A percentile compares a stretch with the other conserved stretches of the same genome.
Conservation (phyloP, 768 basidiomycete genomes). For the Russula brevipes region DNA sequence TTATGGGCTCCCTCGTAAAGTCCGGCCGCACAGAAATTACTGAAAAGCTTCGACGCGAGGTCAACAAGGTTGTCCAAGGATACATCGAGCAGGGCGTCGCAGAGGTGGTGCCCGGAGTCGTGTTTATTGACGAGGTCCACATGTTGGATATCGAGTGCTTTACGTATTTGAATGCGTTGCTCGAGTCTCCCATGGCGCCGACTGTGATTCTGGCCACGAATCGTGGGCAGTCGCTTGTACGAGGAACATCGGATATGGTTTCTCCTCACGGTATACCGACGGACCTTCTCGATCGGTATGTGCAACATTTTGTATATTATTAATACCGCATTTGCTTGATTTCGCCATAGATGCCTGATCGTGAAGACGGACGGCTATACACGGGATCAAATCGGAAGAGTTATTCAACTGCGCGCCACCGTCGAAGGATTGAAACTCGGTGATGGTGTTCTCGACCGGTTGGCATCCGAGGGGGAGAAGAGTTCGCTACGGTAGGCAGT, state of each 20-base stretch:
- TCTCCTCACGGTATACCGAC: slow-evolving; percentile 92
- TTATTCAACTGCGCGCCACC: slow-evolving; percentile 79
- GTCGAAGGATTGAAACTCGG: slow-evolving; percentile 81
- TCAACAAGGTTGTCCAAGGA: slow-evolving; percentile 94
- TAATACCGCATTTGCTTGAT: not conserved
- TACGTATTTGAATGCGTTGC: slow-evolving; percentile 92
- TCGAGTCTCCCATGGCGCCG: slow-evolving; percentile 95
- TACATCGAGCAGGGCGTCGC: slow-evolving; percentile 99
- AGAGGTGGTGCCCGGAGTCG: slow-evolving; percentile 94
- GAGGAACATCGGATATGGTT: slow-evolving; percentile 88
- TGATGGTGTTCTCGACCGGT: slow-evolving; percentile 68
- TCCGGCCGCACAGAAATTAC: slow-evolving; percentile 94
- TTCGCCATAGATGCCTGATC: slow-evolving; percentile 74
- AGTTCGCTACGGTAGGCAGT: slow-evolving; percentile 66
- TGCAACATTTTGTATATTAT: not conserved
- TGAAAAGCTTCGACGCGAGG: slow-evolving; percentile 90
- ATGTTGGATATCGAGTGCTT: slow-evolving; percentile 99
- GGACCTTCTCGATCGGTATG: slow-evolving; percentile 87
- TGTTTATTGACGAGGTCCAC: slow-evolving; percentile 99
- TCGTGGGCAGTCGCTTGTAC: slow-evolving; percentile 84
- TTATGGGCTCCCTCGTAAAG: slow-evolving; percentile 89
- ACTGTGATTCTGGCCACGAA: slow-evolving; percentile 98
- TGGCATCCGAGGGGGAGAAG: slow-evolving; percentile 78
- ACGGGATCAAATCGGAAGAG: slow-evolving; percentile 77
- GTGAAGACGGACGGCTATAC: slow-evolving; percentile 86